A percentile compares a stretch with the other conserved stretches of the same genome.
These are phyloP conservation scores for Naganishia vishniacii DNA, from an alignment of 768 basidiomycete genomes.

Conservation along the genomic window DNA sequence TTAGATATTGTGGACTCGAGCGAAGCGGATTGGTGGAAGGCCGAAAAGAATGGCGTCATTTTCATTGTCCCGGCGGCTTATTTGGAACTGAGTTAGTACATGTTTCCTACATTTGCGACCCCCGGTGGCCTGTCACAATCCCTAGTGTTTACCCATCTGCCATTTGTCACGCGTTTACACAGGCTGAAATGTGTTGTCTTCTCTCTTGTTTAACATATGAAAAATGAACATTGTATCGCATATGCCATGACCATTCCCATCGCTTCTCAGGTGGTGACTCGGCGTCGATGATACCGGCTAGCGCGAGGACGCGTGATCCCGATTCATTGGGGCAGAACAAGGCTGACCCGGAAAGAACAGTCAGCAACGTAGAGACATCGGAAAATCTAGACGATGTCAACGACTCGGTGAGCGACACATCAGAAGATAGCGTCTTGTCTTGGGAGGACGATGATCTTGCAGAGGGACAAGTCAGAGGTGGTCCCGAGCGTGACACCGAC, in stretches of 20 bases:
- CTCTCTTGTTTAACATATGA: slow-evolving; percentile 33
- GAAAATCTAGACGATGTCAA: slow-evolving; percentile 44
- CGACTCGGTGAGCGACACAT: slow-evolving; percentile 33
- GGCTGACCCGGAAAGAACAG: neutral
- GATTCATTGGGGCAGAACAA: neutral
- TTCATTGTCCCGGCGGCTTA: slow-evolving; percentile 90
- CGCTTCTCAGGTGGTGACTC: neutral
- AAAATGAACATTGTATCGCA: slow-evolving; percentile 9
- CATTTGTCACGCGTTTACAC: slow-evolving; percentile 56
- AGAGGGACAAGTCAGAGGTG: neutral
- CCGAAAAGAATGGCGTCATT: slow-evolving; percentile 75
- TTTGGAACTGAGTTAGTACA: slow-evolving; percentile 86
- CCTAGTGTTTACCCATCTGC: slow-evolving; percentile 54
- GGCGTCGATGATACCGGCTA: neutral
- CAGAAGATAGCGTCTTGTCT: slow-evolving; percentile 53
- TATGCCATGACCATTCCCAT: slow-evolving; percentile 33
- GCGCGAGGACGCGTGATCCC: too few relatives aligned
- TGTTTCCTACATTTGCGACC: slow-evolving; percentile 31
- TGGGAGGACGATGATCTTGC: slow-evolving; percentile 49
- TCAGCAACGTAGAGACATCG: neutral
- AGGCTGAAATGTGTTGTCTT: slow-evolving; percentile 71
- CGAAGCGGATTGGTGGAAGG: slow-evolving; percentile 95
- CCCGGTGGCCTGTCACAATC: slow-evolving; percentile 26
- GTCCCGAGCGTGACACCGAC: slow-evolving; percentile 24
- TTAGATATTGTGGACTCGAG: slow-evolving; percentile 72